A percentile compares a stretch with the other conserved stretches of the same genome.
Conservation (phyloP, 306 rosid genomes). For the Lotus japonicus region DNA sequence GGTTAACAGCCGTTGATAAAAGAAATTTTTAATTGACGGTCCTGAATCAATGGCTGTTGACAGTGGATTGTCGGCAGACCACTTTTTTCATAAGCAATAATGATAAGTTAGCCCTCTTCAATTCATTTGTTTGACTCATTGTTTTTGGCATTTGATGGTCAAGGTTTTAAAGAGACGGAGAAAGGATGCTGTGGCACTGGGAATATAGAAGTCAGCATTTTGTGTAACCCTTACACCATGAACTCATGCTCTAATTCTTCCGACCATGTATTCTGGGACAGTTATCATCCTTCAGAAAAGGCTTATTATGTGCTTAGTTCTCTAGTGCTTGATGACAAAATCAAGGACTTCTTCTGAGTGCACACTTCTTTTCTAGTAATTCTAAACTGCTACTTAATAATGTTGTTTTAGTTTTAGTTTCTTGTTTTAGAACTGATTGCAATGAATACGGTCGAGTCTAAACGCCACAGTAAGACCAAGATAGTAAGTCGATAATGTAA, state of each 20-base stretch:
- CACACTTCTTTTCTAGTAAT: background rate
- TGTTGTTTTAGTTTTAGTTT: background rate
- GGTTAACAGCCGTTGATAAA: too few species aligned
- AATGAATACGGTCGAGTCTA: background rate
- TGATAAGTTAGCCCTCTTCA: too few species aligned
- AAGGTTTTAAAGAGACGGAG: conserved; percentile 53
- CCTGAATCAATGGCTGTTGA: too few species aligned
- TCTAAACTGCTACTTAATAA: background rate
- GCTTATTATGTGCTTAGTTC: conserved; percentile 34
- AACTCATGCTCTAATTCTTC: conserved; percentile 39
- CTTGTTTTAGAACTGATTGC: background rate
- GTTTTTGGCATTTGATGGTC: background rate
- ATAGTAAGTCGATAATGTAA: too few species aligned
- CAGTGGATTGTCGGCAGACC: too few species aligned
- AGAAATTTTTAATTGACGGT: too few species aligned
- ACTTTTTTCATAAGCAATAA: too few species aligned
- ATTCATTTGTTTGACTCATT: background rate
- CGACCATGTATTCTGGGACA: conserved; percentile 67
- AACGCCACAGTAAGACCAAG: too few species aligned
- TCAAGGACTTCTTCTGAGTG: conserved; percentile 38
- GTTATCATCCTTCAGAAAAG: conserved; percentile 60
- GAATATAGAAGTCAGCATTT: conserved; percentile 44
- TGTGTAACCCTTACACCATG: conserved; percentile 40
- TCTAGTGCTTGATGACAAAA: conserved; percentile 26
- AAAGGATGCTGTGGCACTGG: conserved; percentile 89